A percentile compares a stretch with the other conserved stretches of the same genome.
phyloP scores from a whole-genome alignment of 768 basidiomycete genomes.

The Tylopilus felleus region DNA sequence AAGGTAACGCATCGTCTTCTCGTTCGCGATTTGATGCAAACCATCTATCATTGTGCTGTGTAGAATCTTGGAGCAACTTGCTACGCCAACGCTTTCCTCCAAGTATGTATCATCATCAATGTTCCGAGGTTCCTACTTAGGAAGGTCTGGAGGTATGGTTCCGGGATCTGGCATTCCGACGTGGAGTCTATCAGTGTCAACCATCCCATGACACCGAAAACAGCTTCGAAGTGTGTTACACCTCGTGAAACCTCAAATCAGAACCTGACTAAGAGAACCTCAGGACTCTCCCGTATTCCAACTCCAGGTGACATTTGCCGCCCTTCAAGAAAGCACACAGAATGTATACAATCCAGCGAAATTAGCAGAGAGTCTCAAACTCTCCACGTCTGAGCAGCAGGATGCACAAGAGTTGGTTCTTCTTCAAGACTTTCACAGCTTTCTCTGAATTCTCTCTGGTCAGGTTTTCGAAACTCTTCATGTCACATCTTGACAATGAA shows the following conservation, averaged over 20 bases:
- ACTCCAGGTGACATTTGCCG: slow-evolving; percentile 78
- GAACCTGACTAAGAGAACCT: neutral
- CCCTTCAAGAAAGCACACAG: slow-evolving; percentile 70
- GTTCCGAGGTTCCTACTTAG: slow-evolving; percentile 5
- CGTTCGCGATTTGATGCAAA: neutral
- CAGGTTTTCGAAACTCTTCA: slow-evolving; percentile 94
- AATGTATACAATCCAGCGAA: slow-evolving; percentile 78
- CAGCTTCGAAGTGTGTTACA: slow-evolving; percentile 39
- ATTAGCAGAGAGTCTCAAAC: slow-evolving; percentile 78
- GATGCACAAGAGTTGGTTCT: slow-evolving; percentile 88
- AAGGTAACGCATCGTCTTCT: slow-evolving; percentile 45
- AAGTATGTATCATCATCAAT: slow-evolving; percentile 44
- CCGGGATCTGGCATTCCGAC: slow-evolving; percentile 76
- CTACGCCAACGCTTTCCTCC: slow-evolving; percentile 93
- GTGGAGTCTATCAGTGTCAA: slow-evolving; percentile 77
- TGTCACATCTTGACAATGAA: slow-evolving; percentile 82
- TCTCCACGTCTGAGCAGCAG: slow-evolving; percentile 86
- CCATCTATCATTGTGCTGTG: neutral
- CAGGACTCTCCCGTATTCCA: slow-evolving; percentile 79
- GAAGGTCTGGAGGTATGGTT: slow-evolving; percentile 74
- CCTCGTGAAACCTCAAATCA: neutral
- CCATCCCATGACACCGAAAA: slow-evolving; percentile 49
- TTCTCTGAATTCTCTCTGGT: slow-evolving; percentile 2
- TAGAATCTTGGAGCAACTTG: slow-evolving; percentile 97
- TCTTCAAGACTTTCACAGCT: neutral